phyloP scores from a whole-genome alignment of 2,329 filamentous ascomycete species.

The Leptographium radiaticola region DNA sequence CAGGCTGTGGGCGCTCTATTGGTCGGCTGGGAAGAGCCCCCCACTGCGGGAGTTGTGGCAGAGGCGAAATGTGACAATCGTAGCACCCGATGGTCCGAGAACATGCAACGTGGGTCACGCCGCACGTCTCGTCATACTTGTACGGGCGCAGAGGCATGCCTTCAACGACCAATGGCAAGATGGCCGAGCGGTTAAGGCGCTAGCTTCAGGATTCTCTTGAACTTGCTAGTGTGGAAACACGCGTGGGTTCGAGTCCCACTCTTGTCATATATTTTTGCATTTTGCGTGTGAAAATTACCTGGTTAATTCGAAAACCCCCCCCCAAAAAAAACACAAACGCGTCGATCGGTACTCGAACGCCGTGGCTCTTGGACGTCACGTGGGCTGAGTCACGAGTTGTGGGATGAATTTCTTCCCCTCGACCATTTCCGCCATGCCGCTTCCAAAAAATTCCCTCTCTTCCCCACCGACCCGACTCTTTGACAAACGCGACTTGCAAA shows the following conservation, averaged over 20 bases:
- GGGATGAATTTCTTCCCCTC: neutral
- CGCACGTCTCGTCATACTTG: too few relatives aligned
- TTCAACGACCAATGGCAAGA: neutral
- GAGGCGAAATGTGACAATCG: too few relatives aligned
- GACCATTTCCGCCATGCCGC: neutral
- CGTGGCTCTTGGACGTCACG: neutral
- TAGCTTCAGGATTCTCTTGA: neutral
- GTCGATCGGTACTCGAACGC: neutral
- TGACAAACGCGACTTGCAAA: too few relatives aligned
- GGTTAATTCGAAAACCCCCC: too few relatives aligned
- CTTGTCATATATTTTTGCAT: constrained; percentile 3
- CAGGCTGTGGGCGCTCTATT: too few relatives aligned
- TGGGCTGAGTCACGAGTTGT: neutral
- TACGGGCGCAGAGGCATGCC: neutral
- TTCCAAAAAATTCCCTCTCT: neutral
- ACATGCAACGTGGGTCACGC: too few relatives aligned
- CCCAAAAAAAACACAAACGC: neutral
- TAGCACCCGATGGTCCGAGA: too few relatives aligned
- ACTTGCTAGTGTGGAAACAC: constrained; percentile 8
- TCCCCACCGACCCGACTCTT: neutral
- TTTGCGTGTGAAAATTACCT: too few relatives aligned
- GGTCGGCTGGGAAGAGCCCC: too few relatives aligned
- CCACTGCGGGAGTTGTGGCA: too few relatives aligned
- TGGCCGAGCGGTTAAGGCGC: constrained; percentile 2
- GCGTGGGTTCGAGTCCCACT: constrained; percentile 13